These are phyloP conservation scores for Talaromyces sp. DNA, from an alignment of 2,329 filamentous ascomycete genomes.

Conservation along the genomic window DNA sequence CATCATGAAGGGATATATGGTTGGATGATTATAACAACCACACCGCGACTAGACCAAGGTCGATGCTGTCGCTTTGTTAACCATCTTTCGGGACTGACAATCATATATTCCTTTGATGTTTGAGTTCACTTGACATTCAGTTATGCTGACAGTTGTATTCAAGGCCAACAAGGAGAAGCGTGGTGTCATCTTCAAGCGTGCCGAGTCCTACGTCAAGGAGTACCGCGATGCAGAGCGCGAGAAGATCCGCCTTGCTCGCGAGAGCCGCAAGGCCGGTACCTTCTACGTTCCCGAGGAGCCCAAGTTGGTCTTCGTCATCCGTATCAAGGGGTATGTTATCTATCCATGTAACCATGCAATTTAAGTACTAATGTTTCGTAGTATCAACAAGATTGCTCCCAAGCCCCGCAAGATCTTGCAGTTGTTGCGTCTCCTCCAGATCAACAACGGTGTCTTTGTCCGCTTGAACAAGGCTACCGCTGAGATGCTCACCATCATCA, in stretches of 20 bases:
- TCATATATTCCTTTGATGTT: constrained; percentile 21
- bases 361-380: constrained; percentile 33
- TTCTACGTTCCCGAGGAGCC: constrained; percentile 94
- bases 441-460: constrained; percentile 99
- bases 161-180: constrained; percentile 99
- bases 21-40: constrained; percentile 84
- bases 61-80: constrained; percentile 84
- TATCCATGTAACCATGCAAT: neutral
- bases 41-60: constrained; percentile 89
- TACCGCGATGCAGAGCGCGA: constrained; percentile 98
- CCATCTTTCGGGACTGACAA: constrained; percentile 71
- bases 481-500: constrained; percentile 97
- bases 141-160: constrained; percentile 23
- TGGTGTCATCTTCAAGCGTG: constrained; percentile 98
- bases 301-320: constrained; percentile 96
- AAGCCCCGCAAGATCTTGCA: constrained; percentile 99
- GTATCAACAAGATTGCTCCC: constrained; percentile 99
- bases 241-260: constrained; percentile 88
- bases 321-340: constrained; percentile 84
- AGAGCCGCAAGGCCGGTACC: constrained; percentile 86
- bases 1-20: constrained; percentile 34
- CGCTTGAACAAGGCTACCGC: constrained; percentile 94
- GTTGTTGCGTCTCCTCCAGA: constrained; percentile 98
- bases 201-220: constrained; percentile 99
- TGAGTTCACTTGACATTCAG: too few species aligned